phyloP scores from a whole-genome alignment of 2,329 filamentous ascomycete genomes.

The Ophiostoma novo-ulmi region DNA sequence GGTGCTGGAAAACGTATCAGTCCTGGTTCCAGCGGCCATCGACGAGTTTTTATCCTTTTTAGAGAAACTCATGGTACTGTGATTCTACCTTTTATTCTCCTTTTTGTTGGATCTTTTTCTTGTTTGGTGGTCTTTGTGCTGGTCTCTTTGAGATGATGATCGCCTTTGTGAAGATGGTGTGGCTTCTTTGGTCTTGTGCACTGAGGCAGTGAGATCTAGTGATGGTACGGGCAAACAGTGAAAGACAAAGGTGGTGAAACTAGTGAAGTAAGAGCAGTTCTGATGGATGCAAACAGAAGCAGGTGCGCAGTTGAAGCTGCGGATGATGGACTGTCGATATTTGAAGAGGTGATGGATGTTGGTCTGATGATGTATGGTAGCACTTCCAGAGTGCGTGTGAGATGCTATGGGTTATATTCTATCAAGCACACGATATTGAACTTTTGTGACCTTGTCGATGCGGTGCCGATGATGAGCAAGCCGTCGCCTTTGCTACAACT shows the following conservation, averaged over 20 bases:
- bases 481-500: too few species aligned
- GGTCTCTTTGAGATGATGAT: neutral
- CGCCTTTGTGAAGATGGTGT: neutral
- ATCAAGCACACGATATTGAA: neutral
- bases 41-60: neutral
- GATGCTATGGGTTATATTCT: neutral
- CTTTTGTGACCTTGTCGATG: neutral
- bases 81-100: neutral
- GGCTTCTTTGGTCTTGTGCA: neutral
- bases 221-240: neutral
- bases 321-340: neutral
- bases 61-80: neutral
- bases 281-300: neutral
- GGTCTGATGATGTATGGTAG: neutral
- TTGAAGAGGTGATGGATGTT: neutral
- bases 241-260: neutral
- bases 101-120: neutral
- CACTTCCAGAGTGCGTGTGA: neutral
- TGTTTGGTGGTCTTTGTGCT: neutral
- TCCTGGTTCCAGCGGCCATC: neutral
- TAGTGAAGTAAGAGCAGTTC: neutral
- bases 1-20: neutral
- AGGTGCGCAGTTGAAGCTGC: neutral
- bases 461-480: neutral
- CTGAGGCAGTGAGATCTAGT: neutral